Evolutionary conservation across 2,329 filamentous ascomycete species (phyloP), one percentile per base, ranked within the genome.

Genomic region (Lasiodiplodia sp.): DNA sequence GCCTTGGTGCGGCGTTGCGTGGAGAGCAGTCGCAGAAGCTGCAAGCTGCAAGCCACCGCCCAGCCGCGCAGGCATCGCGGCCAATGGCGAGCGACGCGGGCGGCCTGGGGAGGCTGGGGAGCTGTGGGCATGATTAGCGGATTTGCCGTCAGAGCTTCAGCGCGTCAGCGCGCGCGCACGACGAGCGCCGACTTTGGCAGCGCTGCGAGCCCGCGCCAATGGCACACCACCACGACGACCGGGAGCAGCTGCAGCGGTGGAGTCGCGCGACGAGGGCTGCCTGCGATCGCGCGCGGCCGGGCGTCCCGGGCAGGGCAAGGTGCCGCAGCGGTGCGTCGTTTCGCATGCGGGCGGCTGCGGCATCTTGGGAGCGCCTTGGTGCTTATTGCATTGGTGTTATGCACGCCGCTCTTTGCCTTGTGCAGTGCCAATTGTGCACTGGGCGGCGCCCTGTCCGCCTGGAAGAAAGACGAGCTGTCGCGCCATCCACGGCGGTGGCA

Each of bases 171-270:
- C 25, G 37, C 31, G 25, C 40, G 40, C 58, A 38, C 58, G n/a
- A 37, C 44, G 44, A 47, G 56, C 53, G 34, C 52, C 55, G 55
- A 23, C 31, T 21, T 23, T 34, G 25, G 44, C 58, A 63, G 44
- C 58, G 40, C n/a, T 40, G 60, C 31, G 31, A 53, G 31, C 7
- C 28, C 47, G 38, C 60, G 44, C 60, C 60, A 64, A 64, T 64
- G 40, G 47, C 60, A 31, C 34, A 31, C 40, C 38, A 58, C 65
- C 51, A 58, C 65, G 65, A 67, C 47, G 40, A 38, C 95, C 96
- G 0, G 82, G 87, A 18, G 85, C 88, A 21, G 56, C 80, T 99
- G 74, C 91, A 95, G 79, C 90, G 94, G 73, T 58, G 55, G 60
- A 52, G 47, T 34, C 38, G 60, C 60, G 51, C 58, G 58, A n/a